Percentiles rank a stretch among this genome's conserved stretches.
Conservation (phyloP, 2,329 filamentous ascomycete genomes). For the Exophiala bonariae region DNA sequence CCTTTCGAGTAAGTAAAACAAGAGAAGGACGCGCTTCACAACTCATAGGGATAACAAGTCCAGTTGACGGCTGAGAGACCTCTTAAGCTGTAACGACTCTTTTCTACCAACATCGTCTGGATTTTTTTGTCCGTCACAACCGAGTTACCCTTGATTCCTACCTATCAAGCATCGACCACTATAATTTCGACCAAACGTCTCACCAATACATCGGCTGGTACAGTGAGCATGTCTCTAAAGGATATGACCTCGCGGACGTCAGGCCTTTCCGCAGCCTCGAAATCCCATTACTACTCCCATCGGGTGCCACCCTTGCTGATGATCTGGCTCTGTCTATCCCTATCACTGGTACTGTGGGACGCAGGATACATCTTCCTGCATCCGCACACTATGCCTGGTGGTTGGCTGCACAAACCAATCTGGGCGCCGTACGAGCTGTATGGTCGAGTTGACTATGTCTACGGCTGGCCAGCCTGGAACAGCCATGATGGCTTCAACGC, state of each 20-base stretch:
- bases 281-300: conserved; percentile 5
- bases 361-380: conserved; percentile 74
- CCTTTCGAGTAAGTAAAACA: too few species aligned
- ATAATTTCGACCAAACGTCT: too few species aligned
- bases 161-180: too few species aligned
- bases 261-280: not conserved
- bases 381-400: conserved; percentile 78
- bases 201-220: too few species aligned
- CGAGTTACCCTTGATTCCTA: too few species aligned
- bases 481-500: conserved; percentile 72
- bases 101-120: too few species aligned
- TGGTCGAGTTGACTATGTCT: conserved; percentile 75
- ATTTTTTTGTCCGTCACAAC: too few species aligned
- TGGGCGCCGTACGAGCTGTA: conserved; percentile 80
- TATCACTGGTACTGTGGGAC: conserved; percentile 82
- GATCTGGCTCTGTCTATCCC: conserved; percentile 70
- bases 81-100: too few species aligned
- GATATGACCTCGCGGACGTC: not conserved
- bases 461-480: conserved; percentile 72
- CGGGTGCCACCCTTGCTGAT: conserved; percentile 44
- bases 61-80: too few species aligned
- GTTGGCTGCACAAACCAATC: conserved; percentile 67
- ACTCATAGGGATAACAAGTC: too few species aligned
- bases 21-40: too few species aligned
- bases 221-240: too few species aligned